phyloP scores from a whole-genome alignment of 1,284 basidiomycete species.

The Trichosporon coremiiforme region DNA sequence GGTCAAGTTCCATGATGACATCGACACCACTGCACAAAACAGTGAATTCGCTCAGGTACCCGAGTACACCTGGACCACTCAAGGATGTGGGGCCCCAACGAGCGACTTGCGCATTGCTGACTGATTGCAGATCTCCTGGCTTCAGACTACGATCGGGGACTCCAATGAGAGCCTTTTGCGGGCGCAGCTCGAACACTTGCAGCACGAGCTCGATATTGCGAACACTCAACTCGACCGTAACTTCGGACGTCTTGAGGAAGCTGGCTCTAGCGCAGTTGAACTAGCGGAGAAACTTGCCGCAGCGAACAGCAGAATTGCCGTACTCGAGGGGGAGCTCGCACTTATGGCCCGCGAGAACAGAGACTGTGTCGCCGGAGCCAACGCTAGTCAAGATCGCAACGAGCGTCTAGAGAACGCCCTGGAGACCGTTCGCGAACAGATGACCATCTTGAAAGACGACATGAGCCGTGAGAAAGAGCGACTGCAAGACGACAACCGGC shows the following conservation, averaged over 20 bases:
- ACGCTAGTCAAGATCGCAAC: conserved; percentile 25
- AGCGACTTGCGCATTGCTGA: too few species aligned
- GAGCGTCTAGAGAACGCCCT: conserved; percentile 39
- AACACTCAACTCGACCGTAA: conserved; percentile 58
- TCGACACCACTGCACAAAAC: conserved; percentile 45
- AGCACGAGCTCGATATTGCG: conserved; percentile 53
- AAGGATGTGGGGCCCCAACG: conserved; percentile 50
- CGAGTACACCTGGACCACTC: conserved; percentile 51
- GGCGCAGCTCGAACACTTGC: conserved; percentile 57
- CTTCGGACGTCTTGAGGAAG: conserved; percentile 56
- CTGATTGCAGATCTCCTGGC: conserved; percentile 50
- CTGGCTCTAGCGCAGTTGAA: conserved; percentile 53
- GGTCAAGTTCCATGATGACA: conserved; percentile 22
- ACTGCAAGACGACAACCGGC: conserved; percentile 39
- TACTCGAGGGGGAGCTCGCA: conserved; percentile 54
- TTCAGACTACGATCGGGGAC: conserved; percentile 50
- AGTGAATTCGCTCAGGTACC: conserved; percentile 45
- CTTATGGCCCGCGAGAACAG: conserved; percentile 37
- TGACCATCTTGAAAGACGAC: conserved; percentile 41
- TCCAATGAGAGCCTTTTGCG: conserved; percentile 52
- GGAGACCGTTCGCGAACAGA: conserved; percentile 39
- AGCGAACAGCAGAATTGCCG: conserved; percentile 48
- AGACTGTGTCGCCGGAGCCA: conserved; percentile 31
- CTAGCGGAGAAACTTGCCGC: conserved; percentile 55
- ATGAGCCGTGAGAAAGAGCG: conserved; percentile 38